Percentiles rank a stretch among this genome's conserved stretches.
Evolutionary conservation across 106 monocot genomes (phyloP).

Genomic region (Dendrobium huoshanense): DNA sequence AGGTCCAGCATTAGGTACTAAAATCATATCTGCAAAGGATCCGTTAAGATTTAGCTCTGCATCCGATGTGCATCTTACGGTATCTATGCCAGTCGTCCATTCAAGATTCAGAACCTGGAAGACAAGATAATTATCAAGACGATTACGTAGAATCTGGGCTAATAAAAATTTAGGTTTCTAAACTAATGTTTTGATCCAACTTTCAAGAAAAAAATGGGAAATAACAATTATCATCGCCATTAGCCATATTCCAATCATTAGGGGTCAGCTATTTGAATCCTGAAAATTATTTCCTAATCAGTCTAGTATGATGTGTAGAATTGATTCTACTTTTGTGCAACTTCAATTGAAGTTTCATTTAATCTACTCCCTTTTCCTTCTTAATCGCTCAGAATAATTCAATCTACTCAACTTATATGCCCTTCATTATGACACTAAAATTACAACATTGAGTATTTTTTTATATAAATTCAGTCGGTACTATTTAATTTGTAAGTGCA

Average conservation of each 20-base stretch:
- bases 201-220: not conserved
- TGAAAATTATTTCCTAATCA: not conserved
- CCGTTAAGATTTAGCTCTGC: slow-evolving; percentile 71
- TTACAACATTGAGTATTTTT: too few species aligned
- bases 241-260: not conserved
- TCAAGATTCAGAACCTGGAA: slow-evolving; percentile 78
- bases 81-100: slow-evolving; percentile 50
- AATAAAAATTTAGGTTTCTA: not conserved
- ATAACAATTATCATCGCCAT: not conserved
- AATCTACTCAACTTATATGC: too few species aligned
- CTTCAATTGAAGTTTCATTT: too few species aligned
- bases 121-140: slow-evolving; percentile 3
- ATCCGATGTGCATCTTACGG: slow-evolving; percentile 56
- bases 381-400: too few species aligned
- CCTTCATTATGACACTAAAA: too few species aligned
- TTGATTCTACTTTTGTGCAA: too few species aligned
- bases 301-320: not conserved
- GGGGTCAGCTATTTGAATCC: not conserved
- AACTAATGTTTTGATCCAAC: not conserved
- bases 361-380: too few species aligned
- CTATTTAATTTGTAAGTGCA: too few species aligned
- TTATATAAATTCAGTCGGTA: too few species aligned
- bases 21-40: slow-evolving; percentile 95
- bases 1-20: slow-evolving; percentile 60
- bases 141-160: not conserved